Percentiles rank a stretch among this genome's conserved stretches.
phyloP scores from a whole-genome alignment of 495 filamentous ascomycete genomes.

The Penicillium verhagenii region DNA sequence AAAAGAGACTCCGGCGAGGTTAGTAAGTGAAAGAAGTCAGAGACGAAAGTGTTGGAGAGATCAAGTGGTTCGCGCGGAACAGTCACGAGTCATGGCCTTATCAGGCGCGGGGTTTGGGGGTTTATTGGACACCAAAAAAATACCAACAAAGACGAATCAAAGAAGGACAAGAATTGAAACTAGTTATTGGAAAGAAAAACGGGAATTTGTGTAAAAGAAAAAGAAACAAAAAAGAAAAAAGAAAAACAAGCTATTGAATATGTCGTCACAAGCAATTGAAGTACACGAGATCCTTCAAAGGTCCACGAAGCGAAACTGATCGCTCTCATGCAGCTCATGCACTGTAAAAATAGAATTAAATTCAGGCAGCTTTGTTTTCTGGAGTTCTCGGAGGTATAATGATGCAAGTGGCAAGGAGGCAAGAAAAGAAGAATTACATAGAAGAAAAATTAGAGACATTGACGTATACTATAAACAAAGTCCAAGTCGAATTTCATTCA shows the following conservation, averaged over 20 bases:
- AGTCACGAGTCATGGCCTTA: slow-evolving; percentile 25
- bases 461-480: background rate
- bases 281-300: no score
- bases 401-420: slow-evolving; percentile 24
- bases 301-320: background rate
- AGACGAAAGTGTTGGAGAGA: background rate
- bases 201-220: background rate
- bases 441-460: background rate
- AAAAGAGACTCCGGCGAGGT: background rate
- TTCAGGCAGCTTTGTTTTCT: slow-evolving; percentile 19
- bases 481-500: background rate
- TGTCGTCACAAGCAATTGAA: slow-evolving; percentile 1
- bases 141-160: background rate
- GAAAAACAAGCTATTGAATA: background rate
- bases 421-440: background rate
- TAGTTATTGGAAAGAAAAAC: background rate
- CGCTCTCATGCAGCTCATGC: slow-evolving; percentile 7
- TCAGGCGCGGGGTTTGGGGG: slow-evolving; percentile 12
- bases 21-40: background rate
- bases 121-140: background rate
- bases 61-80: slow-evolving; percentile 16
- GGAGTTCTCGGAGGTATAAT: slow-evolving; percentile 15
- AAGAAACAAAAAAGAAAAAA: slow-evolving; percentile 4
- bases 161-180: background rate
- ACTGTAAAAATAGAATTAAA: slow-evolving; percentile 15